Conservation (phyloP, 257 asterid genomes). For the Ligustrum vulgare region DNA sequence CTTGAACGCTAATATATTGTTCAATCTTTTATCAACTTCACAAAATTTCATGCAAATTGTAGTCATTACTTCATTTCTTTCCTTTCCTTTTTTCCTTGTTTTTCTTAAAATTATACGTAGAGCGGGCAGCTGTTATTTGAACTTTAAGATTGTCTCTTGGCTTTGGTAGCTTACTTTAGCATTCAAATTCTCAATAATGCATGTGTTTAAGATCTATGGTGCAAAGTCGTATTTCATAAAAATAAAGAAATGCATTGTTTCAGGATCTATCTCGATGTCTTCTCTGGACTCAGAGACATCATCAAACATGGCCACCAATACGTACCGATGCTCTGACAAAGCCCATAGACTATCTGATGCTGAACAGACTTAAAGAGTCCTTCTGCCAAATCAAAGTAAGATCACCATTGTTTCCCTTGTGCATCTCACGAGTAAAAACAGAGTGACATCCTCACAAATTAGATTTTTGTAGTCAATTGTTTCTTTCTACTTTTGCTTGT, state of each 20-base stretch:
- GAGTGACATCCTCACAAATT: background rate
- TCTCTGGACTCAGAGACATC: constrained; percentile 99
- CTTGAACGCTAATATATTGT: constrained; percentile 12
- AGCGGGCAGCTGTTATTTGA: constrained; percentile 10
- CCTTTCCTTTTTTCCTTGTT: background rate
- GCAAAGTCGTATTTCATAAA: constrained; percentile 1
- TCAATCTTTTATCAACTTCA: constrained; percentile 4
- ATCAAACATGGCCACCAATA: constrained; percentile 97
- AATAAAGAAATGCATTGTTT: constrained; percentile 18
- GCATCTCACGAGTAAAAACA: constrained; percentile 8
- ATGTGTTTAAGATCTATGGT: constrained; percentile 1
- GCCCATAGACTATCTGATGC: constrained; percentile 83
- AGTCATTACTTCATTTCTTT: background rate
- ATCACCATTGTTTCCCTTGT: constrained; percentile 14
- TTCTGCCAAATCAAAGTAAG: constrained; percentile 84
- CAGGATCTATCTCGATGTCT: constrained; percentile 97
- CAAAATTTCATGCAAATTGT: background rate
- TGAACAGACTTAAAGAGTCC: constrained; percentile 85
- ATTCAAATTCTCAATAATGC: constrained; percentile 4
- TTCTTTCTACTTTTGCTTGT: background rate
- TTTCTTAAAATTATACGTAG: constrained; percentile 4
- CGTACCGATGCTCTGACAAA: constrained; percentile 66
- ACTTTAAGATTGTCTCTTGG: background rate
- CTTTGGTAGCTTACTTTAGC: constrained; percentile 5
- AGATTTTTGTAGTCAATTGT: background rate